Evolutionary conservation across 441 rosid genomes (phyloP).

Genomic region (Populus trichocarpa): DNA sequence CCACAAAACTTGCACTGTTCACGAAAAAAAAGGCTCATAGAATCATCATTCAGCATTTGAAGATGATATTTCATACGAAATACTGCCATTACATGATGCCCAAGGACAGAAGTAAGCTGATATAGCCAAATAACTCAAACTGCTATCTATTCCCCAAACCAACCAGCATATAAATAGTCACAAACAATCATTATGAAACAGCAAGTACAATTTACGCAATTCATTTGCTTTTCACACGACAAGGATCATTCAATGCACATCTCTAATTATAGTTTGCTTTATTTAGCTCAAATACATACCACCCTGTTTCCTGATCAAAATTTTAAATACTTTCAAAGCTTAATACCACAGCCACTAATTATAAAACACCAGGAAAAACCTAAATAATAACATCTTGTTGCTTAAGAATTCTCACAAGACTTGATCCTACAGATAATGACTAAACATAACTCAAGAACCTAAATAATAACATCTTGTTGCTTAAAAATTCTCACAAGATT

Average conservation of each 20-base stretch:
- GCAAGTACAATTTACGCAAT: neutral
- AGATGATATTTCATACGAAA: neutral
- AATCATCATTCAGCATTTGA: conserved; percentile 5
- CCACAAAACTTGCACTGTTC: conserved; percentile 79
- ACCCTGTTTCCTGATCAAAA: neutral
- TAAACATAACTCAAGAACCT: neutral
- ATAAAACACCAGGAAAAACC: neutral
- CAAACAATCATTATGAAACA: neutral
- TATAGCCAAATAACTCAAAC: neutral
- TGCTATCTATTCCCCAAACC: neutral
- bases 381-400: neutral
- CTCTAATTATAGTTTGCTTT: neutral
- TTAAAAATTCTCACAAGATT: neutral
- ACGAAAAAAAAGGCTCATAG: conserved; percentile 8
- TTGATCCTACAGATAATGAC: neutral
- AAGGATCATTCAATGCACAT: neutral
- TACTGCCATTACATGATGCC: neutral
- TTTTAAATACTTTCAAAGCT: neutral
- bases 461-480: neutral
- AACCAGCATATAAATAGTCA: neutral
- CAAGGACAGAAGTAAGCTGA: neutral
- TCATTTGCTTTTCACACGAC: neutral
- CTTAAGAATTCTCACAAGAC: neutral
- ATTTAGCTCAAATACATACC: neutral
- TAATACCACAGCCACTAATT: too few species aligned